These are phyloP conservation scores for Aspergillus alliaceus DNA, from an alignment of 2,329 filamentous ascomycete genomes.

Conservation along the genomic window DNA sequence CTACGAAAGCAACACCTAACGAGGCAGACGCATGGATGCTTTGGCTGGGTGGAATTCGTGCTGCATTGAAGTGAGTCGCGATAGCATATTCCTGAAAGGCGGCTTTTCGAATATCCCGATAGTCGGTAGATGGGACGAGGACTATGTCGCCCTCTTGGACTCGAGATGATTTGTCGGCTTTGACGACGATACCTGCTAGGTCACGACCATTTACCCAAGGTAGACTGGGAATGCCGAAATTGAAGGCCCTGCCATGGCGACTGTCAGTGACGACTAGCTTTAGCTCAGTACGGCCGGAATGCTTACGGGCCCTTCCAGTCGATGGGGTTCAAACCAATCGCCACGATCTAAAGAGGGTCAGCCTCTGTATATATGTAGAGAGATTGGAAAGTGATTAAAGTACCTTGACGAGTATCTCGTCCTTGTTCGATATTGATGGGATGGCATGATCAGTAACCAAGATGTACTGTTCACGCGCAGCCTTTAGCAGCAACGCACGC, in stretches of 20 bases:
- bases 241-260: conserved; percentile 57
- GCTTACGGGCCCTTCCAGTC: conserved; percentile 68
- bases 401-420: conserved; percentile 63
- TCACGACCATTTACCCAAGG: conserved; percentile 71
- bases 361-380: neutral
- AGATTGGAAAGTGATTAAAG: neutral
- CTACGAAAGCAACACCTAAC: conserved; percentile 70
- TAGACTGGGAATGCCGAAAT: conserved; percentile 66
- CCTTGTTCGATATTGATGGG: conserved; percentile 45
- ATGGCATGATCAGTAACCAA: conserved; percentile 47
- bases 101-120: conserved; percentile 69
- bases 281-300: neutral
- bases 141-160: conserved; percentile 58
- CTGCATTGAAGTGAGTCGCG: conserved; percentile 64
- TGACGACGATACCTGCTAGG: conserved; percentile 64
- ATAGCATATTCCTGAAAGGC: conserved; percentile 71
- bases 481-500: conserved; percentile 53
- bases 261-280: neutral
- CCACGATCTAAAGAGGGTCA: conserved; percentile 42
- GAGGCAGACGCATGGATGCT: conserved; percentile 60
- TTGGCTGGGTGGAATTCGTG: conserved; percentile 57
- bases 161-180: conserved; percentile 46
- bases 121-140: conserved; percentile 71
- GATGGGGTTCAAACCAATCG: conserved; percentile 73
- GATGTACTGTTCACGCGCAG: conserved; percentile 51